Evolutionary conservation across 2,329 filamentous ascomycete genomes (phyloP).

Genomic region (Diaporthe sp.): DNA sequence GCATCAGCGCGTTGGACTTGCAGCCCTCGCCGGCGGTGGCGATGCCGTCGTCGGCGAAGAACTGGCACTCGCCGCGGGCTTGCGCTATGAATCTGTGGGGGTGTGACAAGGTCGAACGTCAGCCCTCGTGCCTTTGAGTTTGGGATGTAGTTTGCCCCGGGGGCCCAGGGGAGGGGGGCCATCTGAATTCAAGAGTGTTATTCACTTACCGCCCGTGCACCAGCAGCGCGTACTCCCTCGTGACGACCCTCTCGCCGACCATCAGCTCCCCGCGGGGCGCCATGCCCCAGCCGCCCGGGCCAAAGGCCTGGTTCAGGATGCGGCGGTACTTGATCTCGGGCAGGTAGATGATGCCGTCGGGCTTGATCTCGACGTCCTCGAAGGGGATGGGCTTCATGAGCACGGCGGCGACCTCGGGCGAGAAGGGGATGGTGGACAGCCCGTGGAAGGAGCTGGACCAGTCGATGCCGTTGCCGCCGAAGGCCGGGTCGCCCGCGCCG

Average conservation of each 20-base stretch:
- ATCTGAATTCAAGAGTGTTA: background rate
- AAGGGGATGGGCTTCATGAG: slow-evolving; percentile 77
- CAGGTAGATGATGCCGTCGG: slow-evolving; percentile 95
- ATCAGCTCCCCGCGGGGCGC: slow-evolving; percentile 89
- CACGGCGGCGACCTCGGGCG: slow-evolving; percentile 76
- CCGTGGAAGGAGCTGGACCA: slow-evolving; percentile 90
- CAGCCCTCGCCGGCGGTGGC: slow-evolving; percentile 96
- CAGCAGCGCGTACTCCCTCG: slow-evolving; percentile 93
- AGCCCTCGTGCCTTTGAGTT: background rate
- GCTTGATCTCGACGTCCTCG: slow-evolving; percentile 94
- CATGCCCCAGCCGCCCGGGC: slow-evolving; percentile 94
- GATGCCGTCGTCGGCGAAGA: slow-evolving; percentile 88
- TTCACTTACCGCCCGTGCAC: slow-evolving; percentile 81
- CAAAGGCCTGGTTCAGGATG: slow-evolving; percentile 91
- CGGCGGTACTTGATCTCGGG: slow-evolving; percentile 98
- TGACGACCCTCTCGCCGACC: slow-evolving; percentile 84
- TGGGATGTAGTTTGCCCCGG: too few relatives aligned
- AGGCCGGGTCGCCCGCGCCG: slow-evolving; percentile 24
- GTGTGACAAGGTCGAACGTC: background rate
- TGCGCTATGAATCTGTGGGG: slow-evolving; percentile 84
- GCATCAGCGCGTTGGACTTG: slow-evolving; percentile 97
- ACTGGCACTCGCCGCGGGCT: slow-evolving; percentile 93
- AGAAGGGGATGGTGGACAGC: slow-evolving; percentile 79
- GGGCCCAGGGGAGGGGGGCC: too few relatives aligned
- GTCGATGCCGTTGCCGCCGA: slow-evolving; percentile 63